A percentile compares a stretch with the other conserved stretches of the same genome.
These are phyloP conservation scores for Talaromyces sp. DNA, from an alignment of 2,329 filamentous ascomycete genomes.

Conservation along the genomic window DNA sequence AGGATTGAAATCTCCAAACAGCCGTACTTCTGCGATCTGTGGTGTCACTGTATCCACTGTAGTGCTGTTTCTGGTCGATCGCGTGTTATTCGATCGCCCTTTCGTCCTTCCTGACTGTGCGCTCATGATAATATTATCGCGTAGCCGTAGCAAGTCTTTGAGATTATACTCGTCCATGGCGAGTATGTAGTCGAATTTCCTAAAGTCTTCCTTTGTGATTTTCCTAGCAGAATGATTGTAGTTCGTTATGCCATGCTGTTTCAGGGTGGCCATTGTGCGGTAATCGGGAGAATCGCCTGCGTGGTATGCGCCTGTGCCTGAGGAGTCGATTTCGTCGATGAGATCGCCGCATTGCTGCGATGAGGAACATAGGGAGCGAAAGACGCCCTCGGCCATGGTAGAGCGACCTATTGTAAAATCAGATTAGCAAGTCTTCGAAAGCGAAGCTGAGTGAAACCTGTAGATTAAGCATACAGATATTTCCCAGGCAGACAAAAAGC, in stretches of 20 bases:
- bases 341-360: conserved; percentile 58
- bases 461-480: no score
- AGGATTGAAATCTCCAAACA: conserved; percentile 81
- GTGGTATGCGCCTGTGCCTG: conserved; percentile 89
- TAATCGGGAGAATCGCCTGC: conserved; percentile 72
- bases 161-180: conserved; percentile 91
- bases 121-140: conserved; percentile 44
- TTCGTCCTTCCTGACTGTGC: not conserved
- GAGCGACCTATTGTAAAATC: conserved; percentile 57
- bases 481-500: conserved; percentile 93
- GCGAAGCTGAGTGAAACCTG: conserved; percentile 20
- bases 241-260: conserved; percentile 69
- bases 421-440: not conserved
- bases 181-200: conserved; percentile 86
- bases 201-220: conserved; percentile 71
- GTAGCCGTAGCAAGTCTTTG: conserved; percentile 63
- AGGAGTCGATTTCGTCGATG: conserved; percentile 75
- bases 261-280: conserved; percentile 77
- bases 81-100: conserved; percentile 24
- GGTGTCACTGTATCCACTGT: conserved; percentile 32
- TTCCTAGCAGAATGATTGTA: conserved; percentile 77
- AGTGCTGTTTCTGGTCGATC: not conserved
- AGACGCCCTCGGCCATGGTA: conserved; percentile 95
- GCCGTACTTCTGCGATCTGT: conserved; percentile 59
- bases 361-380: conserved; percentile 59